Percentiles rank a stretch among this genome's conserved stretches.
These are phyloP conservation scores for Epichloe baconii DNA, from an alignment of 2,329 filamentous ascomycete genomes.

Conservation along the genomic window DNA sequence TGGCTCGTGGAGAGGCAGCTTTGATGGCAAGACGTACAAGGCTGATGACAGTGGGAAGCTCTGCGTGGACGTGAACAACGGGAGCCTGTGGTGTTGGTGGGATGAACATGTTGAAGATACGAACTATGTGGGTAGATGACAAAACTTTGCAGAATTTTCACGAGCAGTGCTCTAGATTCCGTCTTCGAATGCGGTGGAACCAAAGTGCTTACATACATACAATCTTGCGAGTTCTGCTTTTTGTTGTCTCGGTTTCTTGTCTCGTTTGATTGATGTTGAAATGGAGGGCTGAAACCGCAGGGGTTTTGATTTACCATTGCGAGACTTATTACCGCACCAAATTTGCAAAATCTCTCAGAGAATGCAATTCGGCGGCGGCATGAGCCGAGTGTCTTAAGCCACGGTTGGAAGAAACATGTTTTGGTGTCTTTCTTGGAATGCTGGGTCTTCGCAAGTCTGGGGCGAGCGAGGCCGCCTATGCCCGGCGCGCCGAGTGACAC, in stretches of 20 bases:
- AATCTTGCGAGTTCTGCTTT: too few relatives aligned
- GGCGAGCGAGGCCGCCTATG: not conserved
- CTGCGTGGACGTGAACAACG: conserved; percentile 27
- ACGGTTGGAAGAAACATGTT: not conserved
- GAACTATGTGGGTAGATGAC: not conserved
- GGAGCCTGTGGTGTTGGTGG: conserved; percentile 25
- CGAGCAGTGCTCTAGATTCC: too few relatives aligned
- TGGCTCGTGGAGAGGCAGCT: conserved; percentile 26
- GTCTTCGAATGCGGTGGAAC: too few relatives aligned
- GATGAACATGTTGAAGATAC: not conserved
- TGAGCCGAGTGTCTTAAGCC: not conserved
- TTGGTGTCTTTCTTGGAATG: not conserved
- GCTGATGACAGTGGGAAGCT: conserved; percentile 27
- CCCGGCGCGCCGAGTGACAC: not conserved
- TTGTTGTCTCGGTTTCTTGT: too few relatives aligned
- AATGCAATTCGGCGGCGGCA: too few relatives aligned
- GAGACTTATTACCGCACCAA: too few relatives aligned
- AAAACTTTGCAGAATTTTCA: too few relatives aligned
- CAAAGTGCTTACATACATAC: too few relatives aligned
- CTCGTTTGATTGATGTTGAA: too few relatives aligned
- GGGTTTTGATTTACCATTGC: too few relatives aligned
- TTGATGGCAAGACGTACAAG: conserved; percentile 21
- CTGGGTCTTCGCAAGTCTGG: not conserved
- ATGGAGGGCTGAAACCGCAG: too few relatives aligned
- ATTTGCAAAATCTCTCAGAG: too few relatives aligned